phyloP scores from a whole-genome alignment of 495 filamentous ascomycete species.

The Echria macrotheca region DNA sequence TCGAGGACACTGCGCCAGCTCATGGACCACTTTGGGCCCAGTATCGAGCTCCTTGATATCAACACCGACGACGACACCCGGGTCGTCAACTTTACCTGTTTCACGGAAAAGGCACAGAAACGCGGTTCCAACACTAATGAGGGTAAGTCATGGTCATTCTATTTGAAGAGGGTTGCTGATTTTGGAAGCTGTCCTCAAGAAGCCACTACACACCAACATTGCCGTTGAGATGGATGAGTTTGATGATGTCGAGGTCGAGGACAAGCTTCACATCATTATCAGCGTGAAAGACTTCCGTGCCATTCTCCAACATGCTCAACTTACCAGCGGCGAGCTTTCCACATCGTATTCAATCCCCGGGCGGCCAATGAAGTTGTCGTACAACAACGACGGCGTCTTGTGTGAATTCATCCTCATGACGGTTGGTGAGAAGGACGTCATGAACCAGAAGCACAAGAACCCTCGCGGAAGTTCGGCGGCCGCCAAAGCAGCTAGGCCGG shows the following conservation, averaged over 20 bases:
- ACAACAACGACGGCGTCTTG: slow-evolving; percentile 64
- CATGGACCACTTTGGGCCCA: slow-evolving; percentile 84
- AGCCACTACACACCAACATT: slow-evolving; percentile 88
- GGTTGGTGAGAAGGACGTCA: slow-evolving; percentile 61
- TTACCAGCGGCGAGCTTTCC: slow-evolving; percentile 61
- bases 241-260: slow-evolving; percentile 69
- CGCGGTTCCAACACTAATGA: slow-evolving; percentile 64
- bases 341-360: slow-evolving; percentile 77
- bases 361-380: slow-evolving; percentile 77
- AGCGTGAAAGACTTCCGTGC: slow-evolving; percentile 93
- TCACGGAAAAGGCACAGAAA: slow-evolving; percentile 74
- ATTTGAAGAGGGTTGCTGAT: no score
- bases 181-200: slow-evolving; percentile 84
- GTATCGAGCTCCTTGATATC: slow-evolving; percentile 88
- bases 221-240: slow-evolving; percentile 84
- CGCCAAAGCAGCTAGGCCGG: slow-evolving; percentile 20
- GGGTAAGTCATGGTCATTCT: slow-evolving; percentile 42
- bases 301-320: slow-evolving; percentile 78
- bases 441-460: slow-evolving; percentile 37
- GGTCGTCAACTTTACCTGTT: slow-evolving; percentile 76
- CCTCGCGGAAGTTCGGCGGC: slow-evolving; percentile 24
- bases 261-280: slow-evolving; percentile 76
- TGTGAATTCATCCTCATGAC: slow-evolving; percentile 96
- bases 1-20: slow-evolving; percentile 73
- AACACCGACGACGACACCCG: slow-evolving; percentile 56